Evolutionary conservation across 345 rosid genomes (phyloP), one percentile per base, ranked within the genome.

Genomic region (Salix caprea): DNA sequence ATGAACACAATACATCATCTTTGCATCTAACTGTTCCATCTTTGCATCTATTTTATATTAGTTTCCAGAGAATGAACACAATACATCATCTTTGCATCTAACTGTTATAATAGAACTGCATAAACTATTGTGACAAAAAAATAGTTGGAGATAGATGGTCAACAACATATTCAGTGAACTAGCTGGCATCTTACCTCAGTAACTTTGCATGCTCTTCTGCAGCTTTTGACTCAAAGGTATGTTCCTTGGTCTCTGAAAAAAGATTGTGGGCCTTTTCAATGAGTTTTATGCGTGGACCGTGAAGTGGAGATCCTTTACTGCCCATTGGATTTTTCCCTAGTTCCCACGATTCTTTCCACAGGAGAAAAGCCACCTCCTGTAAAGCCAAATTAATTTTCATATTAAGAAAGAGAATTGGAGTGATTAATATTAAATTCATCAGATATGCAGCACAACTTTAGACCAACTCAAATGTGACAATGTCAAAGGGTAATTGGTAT

Each of bases 341-440:
- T 78, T 90, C 97, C 98, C 96, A 96, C 66, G 98, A 96, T 76
- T 96, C 98, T 82, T 89, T 96, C 99, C 99, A 96, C 36, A 96
- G 76, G 82, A 96, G 96, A 81, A 89, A 90, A 78, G 94, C 98
- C 76, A 96, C 99, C 70, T 93, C 98, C 99, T 96, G 75, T 7
- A 69, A 81, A 65, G 70, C 65, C 74, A 74, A 67, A 40, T 32
- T 65, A 39, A 56, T 50, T 72, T 67, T 24, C 69, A 69, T 9
- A 44, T 54, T 56, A 62, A 54, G 19, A 70, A 72, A 32, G 34
- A 78, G 71, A 70, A 72, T 54, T 60, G 37, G 72, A 69, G 40
- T 56, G 26, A 66, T 26, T 54, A 39, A 68, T 21, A 39, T 14
- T 24, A 24, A 56, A 39, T 39, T 54, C 34, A 66, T 32, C 28